Evolutionary conservation across 2,329 filamentous ascomycete genomes (phyloP), one percentile per base, ranked within the genome.

Genomic region (Aspergillus oerlinghausenensis): DNA sequence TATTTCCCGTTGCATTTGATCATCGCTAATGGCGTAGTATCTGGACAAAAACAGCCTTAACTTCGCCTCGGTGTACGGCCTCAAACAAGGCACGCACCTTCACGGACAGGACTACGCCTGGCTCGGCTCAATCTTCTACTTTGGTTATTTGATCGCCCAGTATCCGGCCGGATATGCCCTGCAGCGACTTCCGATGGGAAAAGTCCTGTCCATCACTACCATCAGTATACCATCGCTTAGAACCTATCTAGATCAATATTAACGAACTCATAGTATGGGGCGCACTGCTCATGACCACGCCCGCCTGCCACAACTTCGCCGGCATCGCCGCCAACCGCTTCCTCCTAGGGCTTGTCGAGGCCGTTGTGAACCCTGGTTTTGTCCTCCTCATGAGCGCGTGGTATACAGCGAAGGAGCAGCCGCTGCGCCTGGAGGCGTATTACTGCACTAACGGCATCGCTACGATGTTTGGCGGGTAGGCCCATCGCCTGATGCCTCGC

Each of bases 391-490:
- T 80, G 26, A 71, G 75, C 4, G 79, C 80, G 70, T 83, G 79
- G 79, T 82, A 81, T 60, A 75, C 70, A 0, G 67, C 76, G 0
- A 69, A 75, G 7, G 76, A 81, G 5, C 79, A 82, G 52, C 80
- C 80, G 0, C 67, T 84, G 4, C 77, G 82, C 0, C 74, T 83
- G 6, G 81, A 81, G 51, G 72, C 78, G 0, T 86, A 82, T 68
- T 84, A 84, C 63, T 80, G 79, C 59, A 82, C 80, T 1, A 85
- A 85, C 60, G 84, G 84, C 29, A 35, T 35, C 11, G 29, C 29
- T 14, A 35, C 29, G 1, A 35, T 35, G 29, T 35, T 35, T 11
- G 29, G 29, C 4, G 29, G 29, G 29, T 35, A 35, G 3, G 29
- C 29, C 11, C 11, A 11, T 35, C 29, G 29, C 29, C 4, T 14